These are phyloP conservation scores for Cerioporus squamosus DNA, from an alignment of 1,284 basidiomycete species.

Conservation along the genomic window DNA sequence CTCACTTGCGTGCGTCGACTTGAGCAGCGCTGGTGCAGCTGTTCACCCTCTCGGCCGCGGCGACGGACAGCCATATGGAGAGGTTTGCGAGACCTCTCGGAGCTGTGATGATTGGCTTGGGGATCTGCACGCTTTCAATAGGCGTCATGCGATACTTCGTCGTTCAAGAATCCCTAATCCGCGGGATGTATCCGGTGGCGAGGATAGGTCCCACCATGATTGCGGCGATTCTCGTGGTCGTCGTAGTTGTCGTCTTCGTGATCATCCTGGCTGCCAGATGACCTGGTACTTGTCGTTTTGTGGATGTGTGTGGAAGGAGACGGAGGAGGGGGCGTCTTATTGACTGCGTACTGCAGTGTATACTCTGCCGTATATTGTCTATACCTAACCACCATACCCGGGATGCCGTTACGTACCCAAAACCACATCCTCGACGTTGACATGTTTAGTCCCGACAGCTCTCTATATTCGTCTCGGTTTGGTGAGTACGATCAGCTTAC, in stretches of 20 bases:
- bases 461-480: too few species aligned
- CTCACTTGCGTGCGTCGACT: too few species aligned
- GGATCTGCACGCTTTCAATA: slow-evolving; percentile 52
- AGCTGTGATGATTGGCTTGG: slow-evolving; percentile 53
- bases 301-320: too few species aligned
- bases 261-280: slow-evolving; percentile 40
- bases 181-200: slow-evolving; percentile 61
- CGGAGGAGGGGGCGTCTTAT: too few species aligned
- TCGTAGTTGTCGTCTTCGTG: slow-evolving; percentile 56
- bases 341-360: too few species aligned
- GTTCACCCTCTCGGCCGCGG: slow-evolving; percentile 48
- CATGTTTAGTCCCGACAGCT: too few species aligned
- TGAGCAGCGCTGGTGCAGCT: slow-evolving; percentile 57
- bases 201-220: slow-evolving; percentile 49
- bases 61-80: slow-evolving; percentile 35
- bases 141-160: slow-evolving; percentile 60
- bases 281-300: background rate
- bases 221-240: slow-evolving; percentile 43
- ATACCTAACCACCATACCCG: too few species aligned
- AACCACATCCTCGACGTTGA: too few species aligned
- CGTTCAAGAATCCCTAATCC: slow-evolving; percentile 55
- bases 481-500: too few species aligned
- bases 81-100: slow-evolving; percentile 59
- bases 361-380: too few species aligned
- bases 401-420: too few species aligned